Evolutionary conservation across 73 alveolate genomes (phyloP), one percentile per base, ranked within the genome.

Genomic region (Stentor roeselii): DNA sequence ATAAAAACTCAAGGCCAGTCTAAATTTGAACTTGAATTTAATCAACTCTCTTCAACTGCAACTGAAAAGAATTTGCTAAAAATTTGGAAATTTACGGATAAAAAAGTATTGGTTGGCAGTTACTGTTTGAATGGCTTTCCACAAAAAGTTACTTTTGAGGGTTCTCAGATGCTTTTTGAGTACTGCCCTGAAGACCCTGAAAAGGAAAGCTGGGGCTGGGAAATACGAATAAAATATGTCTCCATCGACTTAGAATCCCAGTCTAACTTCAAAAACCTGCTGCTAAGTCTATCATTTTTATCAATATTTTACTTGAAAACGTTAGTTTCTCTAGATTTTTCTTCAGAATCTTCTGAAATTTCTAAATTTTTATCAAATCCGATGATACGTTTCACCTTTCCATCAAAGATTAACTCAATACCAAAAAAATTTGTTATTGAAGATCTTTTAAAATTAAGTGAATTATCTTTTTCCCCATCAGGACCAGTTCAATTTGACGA

Each of bases 221-320:
- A 76, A 76, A 76, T 76, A n/a, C 36, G 39, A 21, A 76, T 76
- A 15, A 67, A 76, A 76, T 1, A 11, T 76, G 84, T 27, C 1
- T 36, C 80, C 11, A 40, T 27, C 15, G 34, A 21, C 15, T 36
- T 27, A 67, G 41, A 21, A 36, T 67, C 37, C 14, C 21, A 27
- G 27, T 40, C 37, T 21, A 27, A 40, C 2, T 14, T 32, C 37
- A 36, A 67, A 1, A 21, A 67, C 34, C 34, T 67, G 37, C 21
- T 15, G 34, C 42, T 67, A 21, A 40, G 42, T 30, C 27, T 40
- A 0, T 27, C 21, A 27, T 67, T 67, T 32, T 67, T 67, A 32
- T 14, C 34, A 27, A 40, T 67, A 2, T 2, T 67, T 1, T 67
- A 27, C 34, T 27, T 36, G 1, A 67, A 67, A 67, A 67, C 15